Evolutionary conservation across 805 yeast genomes (phyloP).

Genomic region (Metschnikowia borealis): DNA sequence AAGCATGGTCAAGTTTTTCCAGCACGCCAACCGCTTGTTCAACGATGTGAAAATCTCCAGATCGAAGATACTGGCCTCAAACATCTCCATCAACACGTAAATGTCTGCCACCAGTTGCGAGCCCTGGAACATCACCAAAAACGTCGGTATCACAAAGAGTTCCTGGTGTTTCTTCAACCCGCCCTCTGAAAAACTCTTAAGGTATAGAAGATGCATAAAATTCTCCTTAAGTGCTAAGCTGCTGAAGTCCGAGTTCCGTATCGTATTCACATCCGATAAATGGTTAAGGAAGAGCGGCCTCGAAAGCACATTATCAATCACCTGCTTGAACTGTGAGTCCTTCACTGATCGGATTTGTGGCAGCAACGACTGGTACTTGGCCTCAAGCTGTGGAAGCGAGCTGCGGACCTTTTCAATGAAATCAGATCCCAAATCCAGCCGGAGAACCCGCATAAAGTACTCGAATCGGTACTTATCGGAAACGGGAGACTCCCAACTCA

Average conservation of each 20-base stretch:
- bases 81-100: constrained; percentile 30
- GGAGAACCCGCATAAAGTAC: constrained; percentile 26
- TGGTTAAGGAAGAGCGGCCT: constrained; percentile 31
- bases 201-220: constrained; percentile 31
- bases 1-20: constrained; percentile 24
- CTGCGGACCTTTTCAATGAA: constrained; percentile 17
- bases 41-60: constrained; percentile 24
- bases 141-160: constrained; percentile 34
- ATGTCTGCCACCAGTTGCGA: constrained; percentile 23
- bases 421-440: constrained; percentile 15
- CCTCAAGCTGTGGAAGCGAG: constrained; percentile 19
- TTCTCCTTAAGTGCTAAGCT: constrained; percentile 18
- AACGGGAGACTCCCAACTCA: constrained; percentile 37
- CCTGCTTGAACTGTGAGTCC: constrained; percentile 30
- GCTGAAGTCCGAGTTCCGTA: constrained; percentile 2
- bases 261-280: constrained; percentile 9
- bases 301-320: constrained; percentile 21
- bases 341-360: constrained; percentile 27
- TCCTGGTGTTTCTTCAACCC: constrained; percentile 40
- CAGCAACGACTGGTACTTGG: constrained; percentile 24
- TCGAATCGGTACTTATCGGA: constrained; percentile 25
- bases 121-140: constrained; percentile 28
- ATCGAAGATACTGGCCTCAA: constrained; percentile 30
- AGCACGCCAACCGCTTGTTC: constrained; percentile 24
- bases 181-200: constrained; percentile 35